phyloP scores from a whole-genome alignment of 2,329 filamentous ascomycete species.

The Dothideomycetes sp. region DNA sequence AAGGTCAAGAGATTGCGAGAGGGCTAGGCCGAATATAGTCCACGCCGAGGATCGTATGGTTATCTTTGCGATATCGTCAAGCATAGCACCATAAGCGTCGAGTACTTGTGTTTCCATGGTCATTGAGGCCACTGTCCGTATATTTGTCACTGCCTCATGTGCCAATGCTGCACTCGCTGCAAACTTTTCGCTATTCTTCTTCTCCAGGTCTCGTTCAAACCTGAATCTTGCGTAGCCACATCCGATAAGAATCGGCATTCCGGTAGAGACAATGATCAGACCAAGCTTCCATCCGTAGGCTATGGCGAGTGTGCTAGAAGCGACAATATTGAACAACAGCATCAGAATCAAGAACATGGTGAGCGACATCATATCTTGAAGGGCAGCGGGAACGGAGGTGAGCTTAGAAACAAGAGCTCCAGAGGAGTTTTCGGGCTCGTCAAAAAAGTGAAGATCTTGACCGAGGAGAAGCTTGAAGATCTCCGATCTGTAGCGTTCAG shows the following conservation, averaged over 20 bases:
- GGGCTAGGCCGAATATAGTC: conserved; percentile 22
- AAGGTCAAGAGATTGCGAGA: conserved; percentile 28
- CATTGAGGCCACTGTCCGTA: conserved; percentile 27
- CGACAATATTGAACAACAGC: conserved; percentile 32
- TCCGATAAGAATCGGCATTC: conserved; percentile 26
- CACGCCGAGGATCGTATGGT: conserved; percentile 16
- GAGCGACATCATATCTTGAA: conserved; percentile 38
- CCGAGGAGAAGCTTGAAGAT: conserved; percentile 35
- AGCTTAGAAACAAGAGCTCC: conserved; percentile 36
- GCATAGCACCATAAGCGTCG: conserved; percentile 21
- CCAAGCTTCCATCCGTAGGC: conserved; percentile 31
- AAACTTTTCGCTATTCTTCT: conserved; percentile 22
- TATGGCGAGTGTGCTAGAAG: conserved; percentile 24
- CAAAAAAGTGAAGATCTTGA: conserved; percentile 36
- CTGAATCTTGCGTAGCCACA: conserved; percentile 27
- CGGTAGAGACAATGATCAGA: conserved; percentile 26
- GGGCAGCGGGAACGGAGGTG: conserved; percentile 36
- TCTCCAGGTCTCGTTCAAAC: conserved; percentile 27
- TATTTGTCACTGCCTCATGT: conserved; percentile 27
- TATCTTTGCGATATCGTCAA: conserved; percentile 22
- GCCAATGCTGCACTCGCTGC: conserved; percentile 28
- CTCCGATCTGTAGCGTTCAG: conserved; percentile 16
- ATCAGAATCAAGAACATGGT: conserved; percentile 41
- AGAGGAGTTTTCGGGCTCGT: conserved; percentile 35
- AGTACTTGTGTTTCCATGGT: conserved; percentile 25